These are phyloP conservation scores for Globisporangium paroecandrum DNA, from an alignment of 352 stramenopile genomes.

Conservation along the genomic window DNA sequence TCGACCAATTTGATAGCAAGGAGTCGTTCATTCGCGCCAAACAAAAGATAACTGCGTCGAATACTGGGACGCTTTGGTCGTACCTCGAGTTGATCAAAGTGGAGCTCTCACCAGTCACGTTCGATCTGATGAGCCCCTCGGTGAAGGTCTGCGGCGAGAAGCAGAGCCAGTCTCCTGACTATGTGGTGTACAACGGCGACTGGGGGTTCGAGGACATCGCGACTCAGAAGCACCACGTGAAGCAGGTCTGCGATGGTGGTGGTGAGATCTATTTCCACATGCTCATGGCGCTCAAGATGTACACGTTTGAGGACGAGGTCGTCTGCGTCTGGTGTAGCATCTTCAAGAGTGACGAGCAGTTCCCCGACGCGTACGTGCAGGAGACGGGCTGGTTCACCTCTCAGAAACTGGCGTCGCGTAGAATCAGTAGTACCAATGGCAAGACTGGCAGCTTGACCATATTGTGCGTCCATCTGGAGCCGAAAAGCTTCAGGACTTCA, in stretches of 20 bases:
- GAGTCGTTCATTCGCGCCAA: neutral
- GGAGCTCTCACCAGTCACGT: constrained; percentile 2
- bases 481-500: neutral
- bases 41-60: neutral
- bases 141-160: neutral
- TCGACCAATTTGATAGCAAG: neutral
- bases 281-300: constrained; percentile 7
- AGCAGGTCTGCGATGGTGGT: neutral
- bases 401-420: neutral
- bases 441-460: neutral
- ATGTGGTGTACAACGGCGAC: neutral
- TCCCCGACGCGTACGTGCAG: constrained; percentile 7
- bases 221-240: constrained; percentile 3
- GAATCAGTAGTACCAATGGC: neutral
- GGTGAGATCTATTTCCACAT: neutral
- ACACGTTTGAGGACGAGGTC: neutral
- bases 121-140: neutral
- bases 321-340: constrained; percentile 7
- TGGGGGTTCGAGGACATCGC: constrained; percentile 1
- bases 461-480: constrained; percentile 14
- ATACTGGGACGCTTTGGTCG: neutral
- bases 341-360: constrained; percentile 9
- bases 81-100: constrained; percentile 6
- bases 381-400: neutral
- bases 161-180: neutral